phyloP scores from a whole-genome alignment of 495 filamentous ascomycete species.

The Immersiella caudata region DNA sequence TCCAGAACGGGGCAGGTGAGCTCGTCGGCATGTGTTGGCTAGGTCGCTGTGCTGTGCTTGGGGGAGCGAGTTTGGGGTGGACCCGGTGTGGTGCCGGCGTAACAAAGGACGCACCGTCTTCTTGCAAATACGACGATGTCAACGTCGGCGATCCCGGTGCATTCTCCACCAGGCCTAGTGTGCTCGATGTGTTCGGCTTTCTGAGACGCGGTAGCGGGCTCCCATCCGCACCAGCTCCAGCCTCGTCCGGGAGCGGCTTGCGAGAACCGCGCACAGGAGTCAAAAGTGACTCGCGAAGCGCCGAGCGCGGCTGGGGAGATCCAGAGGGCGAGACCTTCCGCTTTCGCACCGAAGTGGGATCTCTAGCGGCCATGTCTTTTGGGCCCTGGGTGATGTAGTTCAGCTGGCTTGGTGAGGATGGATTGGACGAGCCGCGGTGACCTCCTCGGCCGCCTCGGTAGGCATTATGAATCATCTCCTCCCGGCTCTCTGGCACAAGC shows the following conservation, averaged over 20 bases:
- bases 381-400: conserved; percentile 54
- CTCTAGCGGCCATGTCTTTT: conserved; percentile 48
- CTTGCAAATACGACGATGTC: conserved; percentile 62
- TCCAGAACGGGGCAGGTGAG: conserved; percentile 98
- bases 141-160: conserved; percentile 68
- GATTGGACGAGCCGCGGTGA: conserved; percentile 59
- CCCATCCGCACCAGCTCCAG: conserved; percentile 49
- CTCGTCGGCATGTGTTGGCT: conserved; percentile 94
- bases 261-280: conserved; percentile 65
- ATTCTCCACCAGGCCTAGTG: conserved; percentile 62
- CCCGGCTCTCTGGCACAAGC: conserved; percentile 75
- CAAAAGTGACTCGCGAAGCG: conserved; percentile 51
- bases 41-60: conserved; percentile 84
- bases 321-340: conserved; percentile 53
- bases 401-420: conserved; percentile 58
- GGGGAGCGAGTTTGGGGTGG: conserved; percentile 81
- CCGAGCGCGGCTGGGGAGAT: conserved; percentile 51
- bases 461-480: conserved; percentile 62
- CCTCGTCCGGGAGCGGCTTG: conserved; percentile 49
- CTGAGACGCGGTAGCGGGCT: conserved; percentile 57
- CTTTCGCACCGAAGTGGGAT: conserved; percentile 48
- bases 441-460: conserved; percentile 58
- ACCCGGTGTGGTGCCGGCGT: conserved; percentile 85
- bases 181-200: conserved; percentile 47
- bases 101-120: conserved; percentile 62